These are phyloP conservation scores for Platanus orientalis DNA, from an alignment of 164 flowering plant genomes.

Conservation along the genomic window DNA sequence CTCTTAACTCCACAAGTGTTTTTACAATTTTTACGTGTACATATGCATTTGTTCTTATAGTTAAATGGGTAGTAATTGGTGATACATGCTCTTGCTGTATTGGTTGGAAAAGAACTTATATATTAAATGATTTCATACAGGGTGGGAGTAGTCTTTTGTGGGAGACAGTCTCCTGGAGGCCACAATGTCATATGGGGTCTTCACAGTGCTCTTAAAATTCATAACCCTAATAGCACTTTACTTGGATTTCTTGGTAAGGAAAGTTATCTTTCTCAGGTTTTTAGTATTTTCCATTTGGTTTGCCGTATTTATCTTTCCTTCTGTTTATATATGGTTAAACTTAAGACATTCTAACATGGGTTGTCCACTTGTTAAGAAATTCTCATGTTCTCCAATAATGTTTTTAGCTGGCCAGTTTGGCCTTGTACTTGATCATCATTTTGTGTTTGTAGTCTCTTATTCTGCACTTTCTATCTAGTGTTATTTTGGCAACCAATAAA, in stretches of 20 bases:
- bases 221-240: slow-evolving; percentile 66
- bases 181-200: slow-evolving; percentile 99
- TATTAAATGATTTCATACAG: slow-evolving; percentile 28
- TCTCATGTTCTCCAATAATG: background rate
- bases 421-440: too few relatives aligned
- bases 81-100: too few relatives aligned
- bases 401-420: too few relatives aligned
- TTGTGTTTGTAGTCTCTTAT: too few relatives aligned
- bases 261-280: slow-evolving; percentile 2
- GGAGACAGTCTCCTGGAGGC: slow-evolving; percentile 99
- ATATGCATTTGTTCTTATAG: too few relatives aligned
- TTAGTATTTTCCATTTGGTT: background rate
- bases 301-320: too few relatives aligned
- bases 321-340: too few relatives aligned
- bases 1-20: background rate
- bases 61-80: background rate
- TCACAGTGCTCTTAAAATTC: slow-evolving; percentile 62
- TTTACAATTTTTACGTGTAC: too few relatives aligned
- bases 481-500: too few relatives aligned
- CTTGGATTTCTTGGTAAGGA: slow-evolving; percentile 88
- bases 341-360: too few relatives aligned
- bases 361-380: background rate
- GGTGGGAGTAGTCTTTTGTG: slow-evolving; percentile 93
- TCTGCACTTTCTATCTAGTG: too few relatives aligned
- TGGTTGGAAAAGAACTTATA: background rate